Base-by-base conservation (phyloP, 768 basidiomycete genomes). In the Kwoniella dejecticola region DNA sequence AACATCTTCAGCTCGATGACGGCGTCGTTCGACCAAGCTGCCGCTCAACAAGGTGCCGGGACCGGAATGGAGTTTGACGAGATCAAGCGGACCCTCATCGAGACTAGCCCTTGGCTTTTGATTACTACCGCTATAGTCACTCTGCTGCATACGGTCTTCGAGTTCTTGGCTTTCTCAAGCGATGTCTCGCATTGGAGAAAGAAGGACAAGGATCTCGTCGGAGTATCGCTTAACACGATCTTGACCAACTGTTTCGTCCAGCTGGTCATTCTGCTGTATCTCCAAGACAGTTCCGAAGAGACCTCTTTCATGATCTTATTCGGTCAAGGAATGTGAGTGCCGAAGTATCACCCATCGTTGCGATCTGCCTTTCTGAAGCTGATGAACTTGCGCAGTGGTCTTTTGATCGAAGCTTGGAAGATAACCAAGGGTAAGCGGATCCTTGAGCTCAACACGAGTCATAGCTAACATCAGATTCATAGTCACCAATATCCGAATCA, bases 261-360 rank as follows among this genome's bases (percentile, higher is more conserved):
- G 68, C 77, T 89, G 27, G 83, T 98, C 70, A 87, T 96, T 71
- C 82, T 95, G 30, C 83, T 98, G 19, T 98, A 96, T 80, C 88
- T 98, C 69, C 87, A 94, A 70, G 94, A 96, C 81, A 94, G 93
- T 77, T 91, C 90, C 69, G 87, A 90, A 54, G 90, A 97, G 77
- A 99, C 95, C 29, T 91, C 88, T 71, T 95, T 91, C 89, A 97
- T 97, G 91, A 97, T 98, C 78, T 84, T 97, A 24, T 84, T 92
- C 49, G 69, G 68, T 10, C 77, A 79, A 60, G 77, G 76, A 38
- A 77, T 77, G 72, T 73, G 42, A 58, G 71, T 70, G 33, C 33
- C 15, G 7, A 7, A 15, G 7, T 15, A 11, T 3, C 45, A 44
- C 5, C 2, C 41, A 13, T 41, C 7, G 4, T 42, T 42, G 17